Evolutionary conservation across 2,329 filamentous ascomycete genomes (phyloP).

Genomic region (Mollisiaceae sp.): DNA sequence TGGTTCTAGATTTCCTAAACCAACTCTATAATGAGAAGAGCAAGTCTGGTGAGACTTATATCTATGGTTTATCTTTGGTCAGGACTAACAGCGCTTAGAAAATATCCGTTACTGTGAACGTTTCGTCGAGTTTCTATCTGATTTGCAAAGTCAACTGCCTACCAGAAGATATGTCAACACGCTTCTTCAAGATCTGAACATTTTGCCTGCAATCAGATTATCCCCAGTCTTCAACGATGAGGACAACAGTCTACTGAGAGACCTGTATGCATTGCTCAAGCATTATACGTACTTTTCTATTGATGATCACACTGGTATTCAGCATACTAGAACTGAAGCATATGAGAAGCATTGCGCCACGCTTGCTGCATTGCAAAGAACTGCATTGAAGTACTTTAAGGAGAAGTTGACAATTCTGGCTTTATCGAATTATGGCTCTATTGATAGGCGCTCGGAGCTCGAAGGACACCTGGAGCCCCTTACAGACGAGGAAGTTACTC

Average conservation of each 20-base stretch:
- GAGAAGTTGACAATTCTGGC: constrained; percentile 90
- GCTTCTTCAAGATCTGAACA: constrained; percentile 82
- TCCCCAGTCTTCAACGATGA: constrained; percentile 80
- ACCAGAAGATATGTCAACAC: constrained; percentile 94
- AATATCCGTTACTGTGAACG: constrained; percentile 85
- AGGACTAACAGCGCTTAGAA: constrained; percentile 50
- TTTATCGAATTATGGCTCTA: constrained; percentile 88
- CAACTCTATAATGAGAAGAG: constrained; percentile 66
- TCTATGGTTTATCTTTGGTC: constrained; percentile 5
- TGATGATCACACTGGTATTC: constrained; percentile 85
- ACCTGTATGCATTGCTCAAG: constrained; percentile 78
- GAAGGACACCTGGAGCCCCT: constrained; percentile 75
- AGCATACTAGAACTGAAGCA: constrained; percentile 72
- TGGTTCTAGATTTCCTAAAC: constrained; percentile 82
- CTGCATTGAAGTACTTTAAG: constrained; percentile 81
- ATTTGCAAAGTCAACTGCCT: constrained; percentile 90
- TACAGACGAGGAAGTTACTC: constrained; percentile 73
- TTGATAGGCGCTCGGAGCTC: constrained; percentile 81
- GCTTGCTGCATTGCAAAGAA: constrained; percentile 80
- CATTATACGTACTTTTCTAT: constrained; percentile 91
- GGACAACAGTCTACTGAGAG: constrained; percentile 77
- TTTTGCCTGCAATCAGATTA: constrained; percentile 76
- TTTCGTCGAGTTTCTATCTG: constrained; percentile 89
- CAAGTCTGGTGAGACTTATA: constrained; percentile 49
- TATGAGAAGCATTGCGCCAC: constrained; percentile 80